Conservation (phyloP, 2,329 filamentous ascomycete species). For the Pestalotiopsis fici region DNA sequence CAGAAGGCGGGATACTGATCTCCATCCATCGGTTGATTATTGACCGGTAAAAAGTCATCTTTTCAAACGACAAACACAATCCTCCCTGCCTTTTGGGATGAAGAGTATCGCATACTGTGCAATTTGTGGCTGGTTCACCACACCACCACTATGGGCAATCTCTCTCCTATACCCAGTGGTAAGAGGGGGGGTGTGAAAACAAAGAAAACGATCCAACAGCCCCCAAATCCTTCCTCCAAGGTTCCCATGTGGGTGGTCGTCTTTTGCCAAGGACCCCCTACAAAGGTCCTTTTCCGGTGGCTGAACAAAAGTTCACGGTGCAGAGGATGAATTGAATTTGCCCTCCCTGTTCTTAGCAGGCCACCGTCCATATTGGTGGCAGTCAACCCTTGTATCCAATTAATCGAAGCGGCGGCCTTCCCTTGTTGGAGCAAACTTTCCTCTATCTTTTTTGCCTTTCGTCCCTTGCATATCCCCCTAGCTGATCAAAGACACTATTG, state of each 20-base stretch:
- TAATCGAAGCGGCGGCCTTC: neutral
- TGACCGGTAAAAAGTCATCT: neutral
- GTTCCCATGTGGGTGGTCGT: neutral
- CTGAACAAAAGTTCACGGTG: neutral
- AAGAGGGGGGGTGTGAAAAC: neutral
- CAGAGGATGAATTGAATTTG: neutral
- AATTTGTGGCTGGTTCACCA: constrained; percentile 1
- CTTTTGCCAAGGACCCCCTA: neutral
- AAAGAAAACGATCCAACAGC: neutral
- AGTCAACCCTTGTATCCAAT: neutral
- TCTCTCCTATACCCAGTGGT: neutral
- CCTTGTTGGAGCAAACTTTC: neutral
- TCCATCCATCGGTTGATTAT: neutral
- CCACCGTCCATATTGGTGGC: neutral
- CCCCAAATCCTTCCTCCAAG: neutral
- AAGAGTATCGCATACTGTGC: constrained; percentile 3
- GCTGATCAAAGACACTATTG: neutral
- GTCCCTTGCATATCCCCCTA: constrained; percentile 1
- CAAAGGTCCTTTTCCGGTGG: neutral
- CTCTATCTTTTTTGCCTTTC: neutral
- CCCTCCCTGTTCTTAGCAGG: neutral
- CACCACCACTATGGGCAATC: neutral
- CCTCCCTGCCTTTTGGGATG: neutral
- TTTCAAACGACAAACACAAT: neutral
- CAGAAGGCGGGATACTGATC: neutral